These are phyloP conservation scores for Cutaneotrichosporon dermatis DNA, from an alignment of 1,284 basidiomycete species.

Conservation along the genomic window DNA sequence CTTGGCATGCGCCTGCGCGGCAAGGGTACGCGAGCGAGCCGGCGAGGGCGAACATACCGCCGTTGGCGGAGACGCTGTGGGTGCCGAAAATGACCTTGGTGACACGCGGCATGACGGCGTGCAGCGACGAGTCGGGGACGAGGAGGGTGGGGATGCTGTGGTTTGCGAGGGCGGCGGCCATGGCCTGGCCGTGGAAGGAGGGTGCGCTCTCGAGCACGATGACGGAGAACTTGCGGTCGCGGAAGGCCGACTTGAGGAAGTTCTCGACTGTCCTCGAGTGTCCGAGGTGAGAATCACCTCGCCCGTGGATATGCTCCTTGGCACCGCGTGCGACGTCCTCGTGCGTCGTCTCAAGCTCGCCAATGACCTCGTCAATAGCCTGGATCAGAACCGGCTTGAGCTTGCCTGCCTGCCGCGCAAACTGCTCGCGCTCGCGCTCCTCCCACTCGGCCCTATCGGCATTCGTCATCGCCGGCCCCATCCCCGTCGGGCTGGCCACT, in stretches of 20 bases:
- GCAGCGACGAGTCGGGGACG: constrained; percentile 91
- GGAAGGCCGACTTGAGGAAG: constrained; percentile 85
- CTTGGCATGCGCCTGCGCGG: constrained; percentile 85
- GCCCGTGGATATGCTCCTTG: constrained; percentile 93
- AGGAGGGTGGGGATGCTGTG: constrained; percentile 87
- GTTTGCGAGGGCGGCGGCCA: constrained; percentile 72
- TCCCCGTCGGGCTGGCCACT: background rate
- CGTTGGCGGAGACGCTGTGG: constrained; percentile 91
- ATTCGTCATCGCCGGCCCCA: too few relatives aligned
- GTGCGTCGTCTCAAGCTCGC: constrained; percentile 93
- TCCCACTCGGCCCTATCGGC: constrained; percentile 8
- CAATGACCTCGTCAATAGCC: constrained; percentile 87
- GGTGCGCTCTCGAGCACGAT: constrained; percentile 94
- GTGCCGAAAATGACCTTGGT: constrained; percentile 94
- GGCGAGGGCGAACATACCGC: constrained; percentile 83
- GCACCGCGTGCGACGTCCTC: constrained; percentile 92
- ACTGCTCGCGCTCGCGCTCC: constrained; percentile 34
- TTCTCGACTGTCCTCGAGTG: constrained; percentile 89
- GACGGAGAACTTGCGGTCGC: constrained; percentile 89
- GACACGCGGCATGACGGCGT: constrained; percentile 91
- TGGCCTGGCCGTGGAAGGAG: constrained; percentile 77
- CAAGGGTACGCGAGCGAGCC: constrained; percentile 81
- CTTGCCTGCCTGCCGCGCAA: constrained; percentile 45
- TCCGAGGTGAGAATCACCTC: constrained; percentile 97
- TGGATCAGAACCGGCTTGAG: constrained; percentile 63